A percentile compares a stretch with the other conserved stretches of the same genome.
Conservation (phyloP, 768 basidiomycete genomes). For the Macrolepiota albuminosa region DNA sequence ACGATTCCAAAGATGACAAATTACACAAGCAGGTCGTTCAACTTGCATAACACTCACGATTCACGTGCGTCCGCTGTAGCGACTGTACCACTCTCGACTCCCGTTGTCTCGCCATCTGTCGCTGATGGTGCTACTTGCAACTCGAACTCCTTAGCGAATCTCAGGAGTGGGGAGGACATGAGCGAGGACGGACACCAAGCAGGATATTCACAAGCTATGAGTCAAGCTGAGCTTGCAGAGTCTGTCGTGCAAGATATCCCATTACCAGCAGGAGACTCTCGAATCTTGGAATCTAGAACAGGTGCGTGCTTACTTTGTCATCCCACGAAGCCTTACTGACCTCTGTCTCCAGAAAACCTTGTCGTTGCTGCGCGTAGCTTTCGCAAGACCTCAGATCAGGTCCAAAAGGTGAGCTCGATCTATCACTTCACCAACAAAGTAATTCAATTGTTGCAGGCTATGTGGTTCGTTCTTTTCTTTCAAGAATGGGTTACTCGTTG, state of each 20-base stretch:
- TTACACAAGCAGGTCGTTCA: background rate
- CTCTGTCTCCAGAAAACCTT: conserved; percentile 66
- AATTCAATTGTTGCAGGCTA: conserved; percentile 46
- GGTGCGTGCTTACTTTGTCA: conserved; percentile 62
- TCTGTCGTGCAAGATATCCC: conserved; percentile 96
- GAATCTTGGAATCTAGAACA: conserved; percentile 93
- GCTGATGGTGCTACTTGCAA: background rate
- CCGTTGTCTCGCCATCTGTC: background rate
- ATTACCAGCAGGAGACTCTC: conserved; percentile 85
- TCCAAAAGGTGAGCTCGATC: conserved; percentile 73
- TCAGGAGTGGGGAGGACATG: background rate
- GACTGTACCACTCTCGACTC: background rate
- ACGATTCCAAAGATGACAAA: background rate
- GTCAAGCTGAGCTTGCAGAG: conserved; percentile 91
- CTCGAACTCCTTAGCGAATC: background rate
- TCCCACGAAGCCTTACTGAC: background rate
- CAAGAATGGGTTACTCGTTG: background rate
- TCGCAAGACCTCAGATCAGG: conserved; percentile 90
- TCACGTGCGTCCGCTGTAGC: conserved; percentile 1
- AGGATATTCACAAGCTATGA: conserved; percentile 45
- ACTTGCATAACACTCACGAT: conserved; percentile 4
- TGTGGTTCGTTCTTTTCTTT: conserved; percentile 63
- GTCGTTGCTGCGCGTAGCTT: conserved; percentile 96
- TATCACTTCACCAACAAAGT: background rate
- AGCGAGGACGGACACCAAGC: background rate